Evolutionary conservation across 2,329 filamentous ascomycete species (phyloP).

Genomic region (Trichocomaceae sp.): DNA sequence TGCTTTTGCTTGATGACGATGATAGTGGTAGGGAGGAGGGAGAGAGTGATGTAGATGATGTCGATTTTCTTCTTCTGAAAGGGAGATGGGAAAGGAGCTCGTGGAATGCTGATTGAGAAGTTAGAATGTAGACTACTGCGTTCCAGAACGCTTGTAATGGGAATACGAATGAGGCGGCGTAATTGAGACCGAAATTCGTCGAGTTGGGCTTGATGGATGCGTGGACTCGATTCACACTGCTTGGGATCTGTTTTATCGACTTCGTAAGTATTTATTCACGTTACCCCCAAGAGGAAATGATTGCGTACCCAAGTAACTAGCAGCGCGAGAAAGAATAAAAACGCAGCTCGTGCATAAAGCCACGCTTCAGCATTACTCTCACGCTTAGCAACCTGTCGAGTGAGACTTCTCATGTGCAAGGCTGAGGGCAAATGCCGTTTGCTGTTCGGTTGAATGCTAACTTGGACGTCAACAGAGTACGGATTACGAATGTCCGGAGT

Average conservation of each 20-base stretch:
- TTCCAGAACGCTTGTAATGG: conserved; percentile 79
- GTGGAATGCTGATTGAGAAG: conserved; percentile 38
- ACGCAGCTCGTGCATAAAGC: conserved; percentile 24
- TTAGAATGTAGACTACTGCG: conserved; percentile 64
- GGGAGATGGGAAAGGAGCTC: background rate
- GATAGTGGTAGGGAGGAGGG: background rate
- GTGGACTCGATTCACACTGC: conserved; percentile 67
- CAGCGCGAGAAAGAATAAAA: conserved; percentile 28
- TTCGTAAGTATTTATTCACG: background rate
- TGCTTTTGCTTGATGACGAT: background rate
- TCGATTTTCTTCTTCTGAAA: background rate
- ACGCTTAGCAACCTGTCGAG: conserved; percentile 13
- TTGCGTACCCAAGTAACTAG: conserved; percentile 28
- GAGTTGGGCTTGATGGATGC: conserved; percentile 51
- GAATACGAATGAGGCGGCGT: conserved; percentile 63
- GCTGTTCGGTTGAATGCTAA: conserved; percentile 32
- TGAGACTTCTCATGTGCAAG: conserved; percentile 11
- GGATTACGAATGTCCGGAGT: background rate
- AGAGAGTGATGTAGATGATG: background rate
- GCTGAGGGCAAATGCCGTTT: conserved; percentile 36
- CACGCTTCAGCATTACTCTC: conserved; percentile 27
- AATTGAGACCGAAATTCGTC: conserved; percentile 53
- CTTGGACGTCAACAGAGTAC: conserved; percentile 22
- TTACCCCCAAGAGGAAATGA: background rate
- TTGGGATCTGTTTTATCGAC: conserved; percentile 45